These are phyloP conservation scores for Aureobasidium leucospermi DNA, from an alignment of 2,329 filamentous ascomycete genomes.

Conservation along the genomic window DNA sequence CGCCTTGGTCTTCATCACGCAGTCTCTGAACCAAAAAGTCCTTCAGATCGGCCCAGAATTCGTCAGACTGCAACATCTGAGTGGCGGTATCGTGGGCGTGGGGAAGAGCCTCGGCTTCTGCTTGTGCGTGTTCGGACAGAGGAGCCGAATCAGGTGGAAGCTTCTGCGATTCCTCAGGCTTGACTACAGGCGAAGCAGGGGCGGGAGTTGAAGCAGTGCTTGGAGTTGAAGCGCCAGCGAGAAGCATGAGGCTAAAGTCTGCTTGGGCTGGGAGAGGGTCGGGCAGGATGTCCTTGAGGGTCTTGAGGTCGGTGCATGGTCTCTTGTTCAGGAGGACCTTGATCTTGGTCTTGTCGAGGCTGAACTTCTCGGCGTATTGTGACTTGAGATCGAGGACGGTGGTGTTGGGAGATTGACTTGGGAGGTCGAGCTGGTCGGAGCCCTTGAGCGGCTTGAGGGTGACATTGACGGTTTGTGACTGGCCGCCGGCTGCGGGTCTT, in stretches of 20 bases:
- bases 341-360: slow-evolving; percentile 67
- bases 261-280: slow-evolving; percentile 38
- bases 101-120: slow-evolving; percentile 46
- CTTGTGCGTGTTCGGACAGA: slow-evolving; percentile 24
- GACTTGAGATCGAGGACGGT: slow-evolving; percentile 74
- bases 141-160: slow-evolving; percentile 21
- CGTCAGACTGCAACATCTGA: slow-evolving; percentile 58
- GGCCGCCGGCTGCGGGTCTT: slow-evolving; percentile 37
- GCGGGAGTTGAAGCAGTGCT: slow-evolving; percentile 20
- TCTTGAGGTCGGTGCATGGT: slow-evolving; percentile 69
- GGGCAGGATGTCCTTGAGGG: slow-evolving; percentile 61
- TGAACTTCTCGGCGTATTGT: slow-evolving; percentile 55
- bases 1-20: slow-evolving; percentile 60
- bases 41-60: slow-evolving; percentile 81
- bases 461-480: slow-evolving; percentile 40
- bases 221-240: slow-evolving; percentile 47
- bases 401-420: slow-evolving; percentile 55
- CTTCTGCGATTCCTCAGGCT: slow-evolving; percentile 30
- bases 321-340: slow-evolving; percentile 84
- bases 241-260: slow-evolving; percentile 82
- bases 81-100: slow-evolving; percentile 31
- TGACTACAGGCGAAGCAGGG: slow-evolving; percentile 36
- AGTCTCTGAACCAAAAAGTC: slow-evolving; percentile 74
- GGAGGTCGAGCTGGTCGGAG: slow-evolving; percentile 61
- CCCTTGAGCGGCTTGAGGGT: slow-evolving; percentile 71